Evolutionary conservation across 345 rosid genomes (phyloP), one percentile per base, ranked within the genome.

Genomic region (Dimocarpus longan): DNA sequence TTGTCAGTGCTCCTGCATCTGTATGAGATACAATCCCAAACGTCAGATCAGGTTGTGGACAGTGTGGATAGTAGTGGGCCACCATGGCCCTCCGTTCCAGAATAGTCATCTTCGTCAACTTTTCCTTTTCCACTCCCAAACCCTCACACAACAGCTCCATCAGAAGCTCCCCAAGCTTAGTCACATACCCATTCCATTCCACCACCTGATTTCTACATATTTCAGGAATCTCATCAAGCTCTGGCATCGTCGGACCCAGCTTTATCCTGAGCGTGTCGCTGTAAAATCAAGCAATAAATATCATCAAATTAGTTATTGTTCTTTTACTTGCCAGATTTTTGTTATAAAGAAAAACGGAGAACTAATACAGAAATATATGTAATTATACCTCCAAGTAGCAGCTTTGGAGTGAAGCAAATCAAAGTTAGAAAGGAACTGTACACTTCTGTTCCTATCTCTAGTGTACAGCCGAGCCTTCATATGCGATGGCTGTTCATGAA

Each of bases 21-120:
- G 87, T 82, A 54, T 89, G 92, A 19, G 88, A 78, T 7, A 82
- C 12, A 42, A 84, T 73, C 8, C 92, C 94, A 1, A 89, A 68
- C 5, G 89, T 91, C 2, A 86, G 86, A 77, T 89, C 88, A 32
- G 94, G 90, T 80, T 89, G 91, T 0, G 92, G 94, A 54, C 92
- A 91, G 46, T 43, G 28, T 0, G 91, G 91, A 46, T 89, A 91
- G 80, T 78, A 89, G 52, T 88, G 90, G 3, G 81, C 91, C 60
- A 80, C 85, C 90, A 91, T 82, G 8, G 71, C 0, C 81, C 88
- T 83, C 2, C 70, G 72, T 5, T 82, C 91, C 76, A 79, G 57
- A 26, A n/a, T n/a, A n/a, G n/a, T n/a, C n/a, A 86, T 80, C 11
- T 84, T 82, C 88, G 82, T 86, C 26, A 88, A 66, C 78, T 32